phyloP scores from a whole-genome alignment of 371 early-diverging fungal genomes.

The Umbelopsis sp. region DNA sequence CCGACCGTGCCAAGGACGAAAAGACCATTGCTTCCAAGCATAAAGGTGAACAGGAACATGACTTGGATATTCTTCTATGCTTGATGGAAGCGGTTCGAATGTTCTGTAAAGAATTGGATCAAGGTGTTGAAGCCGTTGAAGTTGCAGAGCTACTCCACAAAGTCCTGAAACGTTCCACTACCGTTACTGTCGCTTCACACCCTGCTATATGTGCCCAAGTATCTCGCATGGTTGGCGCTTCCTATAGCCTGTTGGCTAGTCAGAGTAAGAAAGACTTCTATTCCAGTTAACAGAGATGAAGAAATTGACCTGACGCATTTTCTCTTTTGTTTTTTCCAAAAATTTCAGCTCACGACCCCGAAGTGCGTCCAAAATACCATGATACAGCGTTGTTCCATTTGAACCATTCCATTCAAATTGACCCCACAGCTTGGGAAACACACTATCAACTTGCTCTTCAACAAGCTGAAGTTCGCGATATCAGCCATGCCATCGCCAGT shows the following conservation, averaged over 20 bases:
- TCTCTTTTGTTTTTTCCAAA: not conserved
- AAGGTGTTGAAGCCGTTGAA: conserved; percentile 50
- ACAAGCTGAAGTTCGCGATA: conserved; percentile 81
- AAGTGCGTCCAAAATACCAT: conserved; percentile 68
- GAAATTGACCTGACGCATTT: no score
- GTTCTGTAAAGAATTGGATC: conserved; percentile 49
- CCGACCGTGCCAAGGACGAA: conserved; percentile 3
- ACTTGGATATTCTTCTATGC: conserved; percentile 42
- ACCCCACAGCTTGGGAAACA: conserved; percentile 56
- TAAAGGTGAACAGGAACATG: conserved; percentile 33
- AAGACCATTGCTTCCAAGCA: conserved; percentile 33
- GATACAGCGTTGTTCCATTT: conserved; percentile 67
- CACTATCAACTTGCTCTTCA: conserved; percentile 82
- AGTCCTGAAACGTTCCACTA: conserved; percentile 33
- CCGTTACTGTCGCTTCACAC: conserved; percentile 22
- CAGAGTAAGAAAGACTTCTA: conserved; percentile 48
- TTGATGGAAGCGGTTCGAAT: conserved; percentile 53
- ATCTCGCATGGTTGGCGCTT: conserved; percentile 61
- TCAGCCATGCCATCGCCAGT: conserved; percentile 65
- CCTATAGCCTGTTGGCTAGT: conserved; percentile 64
- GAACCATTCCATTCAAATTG: conserved; percentile 52
- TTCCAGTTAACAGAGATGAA: no score
- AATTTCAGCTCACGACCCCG: conserved; percentile 62
- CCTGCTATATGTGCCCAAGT: conserved; percentile 39
- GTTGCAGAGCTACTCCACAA: conserved; percentile 50